Conservation (phyloP, 2,329 filamentous ascomycete genomes). For the Talaromyces sp. region DNA sequence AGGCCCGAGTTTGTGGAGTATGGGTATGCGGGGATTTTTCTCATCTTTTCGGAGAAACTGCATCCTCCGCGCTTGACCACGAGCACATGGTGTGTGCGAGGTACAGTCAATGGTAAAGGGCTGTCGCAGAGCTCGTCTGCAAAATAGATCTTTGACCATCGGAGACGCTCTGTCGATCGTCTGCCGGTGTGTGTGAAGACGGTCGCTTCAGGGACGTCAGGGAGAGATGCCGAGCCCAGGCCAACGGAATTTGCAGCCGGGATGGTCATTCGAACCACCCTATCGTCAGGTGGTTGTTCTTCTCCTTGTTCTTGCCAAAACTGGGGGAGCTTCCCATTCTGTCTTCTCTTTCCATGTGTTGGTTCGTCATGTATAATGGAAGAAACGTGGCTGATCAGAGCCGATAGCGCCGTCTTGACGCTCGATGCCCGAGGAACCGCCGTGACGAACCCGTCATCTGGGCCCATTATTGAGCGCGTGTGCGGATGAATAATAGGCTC, state of each 20-base stretch:
- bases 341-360: background rate
- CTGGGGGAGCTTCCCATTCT: background rate
- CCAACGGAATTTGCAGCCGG: constrained; percentile 48
- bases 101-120: constrained; percentile 48
- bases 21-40: constrained; percentile 74
- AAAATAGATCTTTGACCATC: constrained; percentile 67
- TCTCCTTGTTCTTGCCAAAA: background rate
- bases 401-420: constrained; percentile 40
- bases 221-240: constrained; percentile 60
- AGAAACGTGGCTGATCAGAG: constrained; percentile 46
- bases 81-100: constrained; percentile 64
- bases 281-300: background rate
- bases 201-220: constrained; percentile 56
- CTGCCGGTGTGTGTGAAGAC: constrained; percentile 27
- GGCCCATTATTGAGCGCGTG: constrained; percentile 11
- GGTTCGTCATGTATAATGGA: constrained; percentile 42
- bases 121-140: constrained; percentile 62
- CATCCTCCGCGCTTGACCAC: constrained; percentile 78
- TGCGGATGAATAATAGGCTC: constrained; percentile 16
- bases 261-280: constrained; percentile 34
- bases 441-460: constrained; percentile 20
- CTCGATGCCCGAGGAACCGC: constrained; percentile 26
- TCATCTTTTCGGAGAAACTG: constrained; percentile 75
- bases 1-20: constrained; percentile 49
- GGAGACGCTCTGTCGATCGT: constrained; percentile 46